phyloP scores from a whole-genome alignment of 2,329 filamentous ascomycete genomes.

The Fusarium protoensiforme region DNA sequence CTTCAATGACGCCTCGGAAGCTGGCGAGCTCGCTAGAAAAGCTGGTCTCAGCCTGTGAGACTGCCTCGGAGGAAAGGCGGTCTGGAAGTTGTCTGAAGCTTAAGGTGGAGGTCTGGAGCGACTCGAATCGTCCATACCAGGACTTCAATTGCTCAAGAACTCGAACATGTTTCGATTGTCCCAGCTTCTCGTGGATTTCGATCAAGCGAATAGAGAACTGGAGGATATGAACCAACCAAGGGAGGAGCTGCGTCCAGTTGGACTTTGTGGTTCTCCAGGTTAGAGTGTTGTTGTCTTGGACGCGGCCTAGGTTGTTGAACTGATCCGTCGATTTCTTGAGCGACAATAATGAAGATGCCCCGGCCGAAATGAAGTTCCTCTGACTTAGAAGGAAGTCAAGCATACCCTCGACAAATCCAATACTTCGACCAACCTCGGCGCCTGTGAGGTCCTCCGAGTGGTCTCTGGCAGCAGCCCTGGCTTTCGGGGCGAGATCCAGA shows the following conservation, averaged over 20 bases:
- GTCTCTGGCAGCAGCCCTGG: slow-evolving; percentile 74
- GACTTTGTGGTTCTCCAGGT: slow-evolving; percentile 21
- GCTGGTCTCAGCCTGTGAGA: slow-evolving; percentile 47
- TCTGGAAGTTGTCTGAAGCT: slow-evolving; percentile 61
- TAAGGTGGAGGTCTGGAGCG: slow-evolving; percentile 54
- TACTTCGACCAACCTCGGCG: slow-evolving; percentile 81
- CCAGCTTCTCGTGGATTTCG: slow-evolving; percentile 74
- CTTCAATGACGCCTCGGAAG: slow-evolving; percentile 56
- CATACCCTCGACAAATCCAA: slow-evolving; percentile 88
- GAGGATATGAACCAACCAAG: slow-evolving; percentile 78
- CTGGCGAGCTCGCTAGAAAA: slow-evolving; percentile 50
- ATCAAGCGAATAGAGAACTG: slow-evolving; percentile 71
- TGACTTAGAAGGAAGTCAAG: slow-evolving; percentile 74
- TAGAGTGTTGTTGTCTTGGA: slow-evolving; percentile 38
- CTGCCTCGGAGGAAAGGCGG: slow-evolving; percentile 58
- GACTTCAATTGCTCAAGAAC: slow-evolving; percentile 58
- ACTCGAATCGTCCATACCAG: slow-evolving; percentile 62
- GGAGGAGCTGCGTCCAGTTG: slow-evolving; percentile 44
- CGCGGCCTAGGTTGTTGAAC: slow-evolving; percentile 49
- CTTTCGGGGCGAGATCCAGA: slow-evolving; percentile 76
- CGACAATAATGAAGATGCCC: slow-evolving; percentile 50
- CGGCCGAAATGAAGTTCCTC: slow-evolving; percentile 59
- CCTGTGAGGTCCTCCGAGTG: slow-evolving; percentile 88
- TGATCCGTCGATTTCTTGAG: slow-evolving; percentile 53
- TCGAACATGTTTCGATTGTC: slow-evolving; percentile 59